These are phyloP conservation scores for Herpomyces periplanetae DNA, from an alignment of 2,329 filamentous ascomycete genomes.

Conservation along the genomic window DNA sequence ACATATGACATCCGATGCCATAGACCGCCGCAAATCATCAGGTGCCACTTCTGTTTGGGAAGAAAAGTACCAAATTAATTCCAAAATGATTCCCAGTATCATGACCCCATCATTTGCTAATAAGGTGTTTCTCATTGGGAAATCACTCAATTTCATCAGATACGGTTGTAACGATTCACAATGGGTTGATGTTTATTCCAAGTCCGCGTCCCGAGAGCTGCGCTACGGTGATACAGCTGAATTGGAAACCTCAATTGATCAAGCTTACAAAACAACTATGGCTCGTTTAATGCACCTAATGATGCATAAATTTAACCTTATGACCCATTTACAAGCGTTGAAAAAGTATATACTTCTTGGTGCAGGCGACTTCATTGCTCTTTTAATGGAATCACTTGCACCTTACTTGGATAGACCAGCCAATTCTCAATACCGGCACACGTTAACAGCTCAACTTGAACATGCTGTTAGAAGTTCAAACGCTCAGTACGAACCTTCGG, in stretches of 20 bases:
- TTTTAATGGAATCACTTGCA: slow-evolving; percentile 82
- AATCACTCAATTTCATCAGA: slow-evolving; percentile 87
- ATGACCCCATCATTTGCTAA: slow-evolving; percentile 74
- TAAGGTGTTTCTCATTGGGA: slow-evolving; percentile 86
- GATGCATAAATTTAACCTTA: slow-evolving; percentile 74
- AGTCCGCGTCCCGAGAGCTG: slow-evolving; percentile 59
- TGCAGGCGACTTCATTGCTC: slow-evolving; percentile 79
- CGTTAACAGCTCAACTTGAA: slow-evolving; percentile 80
- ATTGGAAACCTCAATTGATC: slow-evolving; percentile 66
- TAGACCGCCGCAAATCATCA: slow-evolving; percentile 13
- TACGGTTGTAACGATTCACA: slow-evolving; percentile 70
- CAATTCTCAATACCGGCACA: slow-evolving; percentile 86
- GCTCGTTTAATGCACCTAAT: slow-evolving; percentile 66
- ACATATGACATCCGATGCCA: slow-evolving; percentile 8
- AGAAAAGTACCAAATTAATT: slow-evolving; percentile 62
- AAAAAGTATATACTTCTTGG: slow-evolving; percentile 84
- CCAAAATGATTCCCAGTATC: slow-evolving; percentile 62
- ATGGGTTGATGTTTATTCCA: slow-evolving; percentile 88
- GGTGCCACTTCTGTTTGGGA: slow-evolving; percentile 79
- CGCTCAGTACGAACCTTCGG: slow-evolving; percentile 67
- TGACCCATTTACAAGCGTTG: slow-evolving; percentile 56
- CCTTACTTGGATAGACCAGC: slow-evolving; percentile 73
- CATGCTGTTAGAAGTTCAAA: slow-evolving; percentile 90
- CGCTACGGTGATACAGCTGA: slow-evolving; percentile 72
- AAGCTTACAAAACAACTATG: slow-evolving; percentile 95